Conservation (phyloP, 2,329 filamentous ascomycete genomes). For the Aspergillus thermomutatus region DNA sequence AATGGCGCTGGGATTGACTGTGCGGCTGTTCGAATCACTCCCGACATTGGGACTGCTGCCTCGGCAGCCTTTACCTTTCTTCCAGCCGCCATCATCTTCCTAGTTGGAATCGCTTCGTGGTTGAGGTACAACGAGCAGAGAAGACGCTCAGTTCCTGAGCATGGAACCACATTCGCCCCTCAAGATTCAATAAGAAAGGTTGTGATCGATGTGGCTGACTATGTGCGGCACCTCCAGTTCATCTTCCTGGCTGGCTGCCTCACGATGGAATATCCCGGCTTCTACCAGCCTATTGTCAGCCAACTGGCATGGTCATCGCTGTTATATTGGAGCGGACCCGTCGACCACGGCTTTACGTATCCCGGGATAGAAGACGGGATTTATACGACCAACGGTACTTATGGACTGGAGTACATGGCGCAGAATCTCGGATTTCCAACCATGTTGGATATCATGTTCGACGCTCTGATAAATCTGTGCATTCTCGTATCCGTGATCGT, state of each 20-base stretch:
- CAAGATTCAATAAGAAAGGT: neutral
- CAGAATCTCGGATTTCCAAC: slow-evolving; percentile 11
- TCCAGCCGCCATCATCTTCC: neutral
- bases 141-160: neutral
- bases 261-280: slow-evolving; percentile 11
- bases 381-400: slow-evolving; percentile 9
- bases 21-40: slow-evolving; percentile 2
- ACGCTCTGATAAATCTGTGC: slow-evolving; percentile 10
- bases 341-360: slow-evolving; percentile 12
- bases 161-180: neutral
- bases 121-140: neutral
- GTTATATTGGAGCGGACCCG: slow-evolving; percentile 9
- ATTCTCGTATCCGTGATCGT: slow-evolving; percentile 3
- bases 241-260: slow-evolving; percentile 11
- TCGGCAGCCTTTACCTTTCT: neutral
- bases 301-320: slow-evolving; percentile 16
- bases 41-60: slow-evolving; percentile 1
- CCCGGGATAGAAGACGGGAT: slow-evolving; percentile 10
- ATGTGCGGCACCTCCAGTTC: slow-evolving; percentile 13
- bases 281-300: slow-evolving; percentile 8
- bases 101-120: neutral
- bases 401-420: slow-evolving; percentile 13
- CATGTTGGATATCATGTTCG: slow-evolving; percentile 10
- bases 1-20: neutral
- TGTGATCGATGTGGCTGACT: neutral